Conservation (phyloP, 1,139 yeast species). For the Kurtzmaniella natalensis region DNA sequence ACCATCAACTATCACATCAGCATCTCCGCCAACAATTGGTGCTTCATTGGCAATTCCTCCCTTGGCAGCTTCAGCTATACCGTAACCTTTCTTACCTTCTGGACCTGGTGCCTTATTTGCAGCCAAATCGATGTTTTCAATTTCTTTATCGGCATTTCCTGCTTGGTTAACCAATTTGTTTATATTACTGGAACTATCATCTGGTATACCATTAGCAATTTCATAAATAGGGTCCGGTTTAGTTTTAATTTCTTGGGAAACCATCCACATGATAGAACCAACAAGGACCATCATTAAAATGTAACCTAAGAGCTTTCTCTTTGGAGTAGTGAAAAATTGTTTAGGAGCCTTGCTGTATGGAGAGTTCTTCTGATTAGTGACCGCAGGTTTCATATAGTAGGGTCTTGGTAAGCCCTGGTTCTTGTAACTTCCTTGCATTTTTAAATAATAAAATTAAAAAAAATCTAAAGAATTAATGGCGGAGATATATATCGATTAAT, state of each 20-base stretch:
- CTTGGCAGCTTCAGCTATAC: constrained; percentile 46
- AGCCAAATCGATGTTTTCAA: constrained; percentile 33
- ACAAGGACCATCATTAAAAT: constrained; percentile 31
- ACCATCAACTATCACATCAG: constrained; percentile 23
- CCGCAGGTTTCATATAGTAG: constrained; percentile 43
- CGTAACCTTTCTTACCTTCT: constrained; percentile 41
- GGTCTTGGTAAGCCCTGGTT: constrained; percentile 46
- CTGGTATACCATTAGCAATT: constrained; percentile 16
- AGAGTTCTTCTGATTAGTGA: constrained; percentile 24
- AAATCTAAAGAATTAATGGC: no score
- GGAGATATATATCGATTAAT: no score
- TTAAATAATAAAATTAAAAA: no score
- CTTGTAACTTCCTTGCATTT: constrained; percentile 48
- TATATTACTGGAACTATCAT: constrained; percentile 10
- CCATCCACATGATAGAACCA: constrained; percentile 33
- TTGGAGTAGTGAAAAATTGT: constrained; percentile 32
- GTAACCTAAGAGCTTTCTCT: constrained; percentile 38
- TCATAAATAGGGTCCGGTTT: constrained; percentile 27
- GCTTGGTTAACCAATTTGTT: constrained; percentile 22
- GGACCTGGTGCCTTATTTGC: constrained; percentile 39
- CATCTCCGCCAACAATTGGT: constrained; percentile 41
- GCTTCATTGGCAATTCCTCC: constrained; percentile 50
- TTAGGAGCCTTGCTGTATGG: constrained; percentile 35
- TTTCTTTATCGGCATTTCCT: constrained; percentile 26
- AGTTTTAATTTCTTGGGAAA: constrained; percentile 35